Evolutionary conservation across 179 eudicot genomes (phyloP), one percentile per base, ranked within the genome.

Genomic region (Beta corolliflora): DNA sequence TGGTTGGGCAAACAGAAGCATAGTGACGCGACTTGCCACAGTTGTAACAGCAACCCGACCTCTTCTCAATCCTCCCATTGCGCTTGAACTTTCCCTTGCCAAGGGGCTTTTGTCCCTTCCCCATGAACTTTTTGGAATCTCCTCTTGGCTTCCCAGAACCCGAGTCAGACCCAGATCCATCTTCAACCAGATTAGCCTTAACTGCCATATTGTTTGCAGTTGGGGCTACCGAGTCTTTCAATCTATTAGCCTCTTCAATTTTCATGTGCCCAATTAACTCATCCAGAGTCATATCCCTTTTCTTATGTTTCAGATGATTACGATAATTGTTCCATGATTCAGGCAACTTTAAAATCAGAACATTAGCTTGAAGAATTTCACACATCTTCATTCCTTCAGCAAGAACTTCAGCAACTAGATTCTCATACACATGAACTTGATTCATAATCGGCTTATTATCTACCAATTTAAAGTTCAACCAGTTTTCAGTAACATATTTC

Each of bases 101-200:
- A 25, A 25, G 29, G 29, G 29, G 29, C 29, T 25, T 25, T 25
- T 25, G 29, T 25, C 29, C 29, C 29, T 25, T 25, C 29, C 29
- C 29, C 1, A 25, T 25, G 29, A 25, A 25, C 29, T 25, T 25
- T 25, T 25, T 25, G 29, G 29, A 25, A 1, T 25, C 29, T 25
- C 29, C 29, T 25, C 29, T 25, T 25, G 29, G 29, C 29, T 25
- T 25, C 52, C 23, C 64, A 48, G 12, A 29, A 53, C 53, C 29
- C 29, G 52, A 9, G 25, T 7, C n/a, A 48, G 8, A 4, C 50
- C 75, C 36, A 48, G 25, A 25, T 25, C 29, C 4, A 77, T 48
- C 29, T 14, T 77, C 80, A 65, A 77, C 72, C 4, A 79, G 65
- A 18, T 79, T 79, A 69, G 67, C 81, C 3, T 70, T 79, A 18